These are phyloP conservation scores for Polyporus tsugae DNA, from an alignment of 1,284 basidiomycete genomes.

Conservation along the genomic window DNA sequence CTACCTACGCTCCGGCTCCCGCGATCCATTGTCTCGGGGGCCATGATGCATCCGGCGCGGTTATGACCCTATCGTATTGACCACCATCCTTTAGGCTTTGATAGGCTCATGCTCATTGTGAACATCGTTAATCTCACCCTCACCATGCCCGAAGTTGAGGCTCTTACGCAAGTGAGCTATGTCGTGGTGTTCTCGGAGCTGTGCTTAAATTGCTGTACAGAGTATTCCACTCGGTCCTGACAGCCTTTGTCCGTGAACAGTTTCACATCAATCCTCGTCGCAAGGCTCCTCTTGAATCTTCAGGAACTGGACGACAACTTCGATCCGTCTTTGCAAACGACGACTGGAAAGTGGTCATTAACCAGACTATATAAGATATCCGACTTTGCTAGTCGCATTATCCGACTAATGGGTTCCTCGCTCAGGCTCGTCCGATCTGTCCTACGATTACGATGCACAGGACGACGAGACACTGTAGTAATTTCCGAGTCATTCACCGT, in stretches of 20 bases:
- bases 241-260: neutral
- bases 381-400: neutral
- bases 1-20: no score
- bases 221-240: neutral
- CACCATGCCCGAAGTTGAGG: constrained; percentile 4
- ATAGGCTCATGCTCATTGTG: constrained; percentile 2
- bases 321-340: no score
- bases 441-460: neutral
- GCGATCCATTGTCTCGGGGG: no score
- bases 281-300: constrained; percentile 4
- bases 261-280: neutral
- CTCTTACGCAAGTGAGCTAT: constrained; percentile 9
- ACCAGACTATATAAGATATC: neutral
- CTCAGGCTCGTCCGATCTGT: constrained; percentile 1
- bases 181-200: constrained; percentile 1
- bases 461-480: neutral
- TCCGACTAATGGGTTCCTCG: constrained; percentile 1
- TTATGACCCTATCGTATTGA: neutral
- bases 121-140: constrained; percentile 1
- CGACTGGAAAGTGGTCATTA: neutral
- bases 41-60: no score
- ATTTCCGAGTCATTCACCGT: neutral
- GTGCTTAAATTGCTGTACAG: neutral
- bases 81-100: neutral
- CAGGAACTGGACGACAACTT: constrained; percentile 1